These are phyloP conservation scores for Lithohypha guttulata DNA, from an alignment of 2,329 filamentous ascomycete genomes.

Conservation along the genomic window DNA sequence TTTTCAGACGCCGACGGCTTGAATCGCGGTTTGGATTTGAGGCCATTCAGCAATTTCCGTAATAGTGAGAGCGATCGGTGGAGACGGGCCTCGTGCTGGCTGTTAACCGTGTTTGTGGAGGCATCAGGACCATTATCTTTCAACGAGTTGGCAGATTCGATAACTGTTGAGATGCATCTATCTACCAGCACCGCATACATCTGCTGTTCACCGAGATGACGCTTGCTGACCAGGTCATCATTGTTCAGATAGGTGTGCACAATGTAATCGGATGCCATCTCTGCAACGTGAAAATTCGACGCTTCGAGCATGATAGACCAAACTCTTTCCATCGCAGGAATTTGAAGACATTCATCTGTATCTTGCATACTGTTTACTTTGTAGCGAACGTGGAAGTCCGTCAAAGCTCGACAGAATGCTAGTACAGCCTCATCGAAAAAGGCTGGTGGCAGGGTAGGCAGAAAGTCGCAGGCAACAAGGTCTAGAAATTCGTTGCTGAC, in stretches of 20 bases:
- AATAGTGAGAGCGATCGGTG: slow-evolving; percentile 59
- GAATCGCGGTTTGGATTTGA: slow-evolving; percentile 45
- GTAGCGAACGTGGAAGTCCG: slow-evolving; percentile 13
- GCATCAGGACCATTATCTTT: slow-evolving; percentile 27
- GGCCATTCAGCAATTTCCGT: slow-evolving; percentile 51
- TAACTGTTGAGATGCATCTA: slow-evolving; percentile 61
- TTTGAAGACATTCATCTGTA: slow-evolving; percentile 31
- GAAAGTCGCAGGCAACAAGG: slow-evolving; percentile 14
- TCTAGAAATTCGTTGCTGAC: slow-evolving; percentile 14
- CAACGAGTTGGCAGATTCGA: slow-evolving; percentile 49
- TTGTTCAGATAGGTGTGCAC: slow-evolving; percentile 62
- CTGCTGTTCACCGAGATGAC: slow-evolving; percentile 32
- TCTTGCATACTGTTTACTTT: slow-evolving; percentile 17
- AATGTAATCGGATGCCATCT: slow-evolving; percentile 56
- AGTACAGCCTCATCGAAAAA: slow-evolving; percentile 15
- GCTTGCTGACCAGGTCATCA: not conserved
- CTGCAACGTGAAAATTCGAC: slow-evolving; percentile 54
- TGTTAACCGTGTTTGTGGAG: not conserved
- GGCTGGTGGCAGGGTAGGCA: slow-evolving; percentile 12
- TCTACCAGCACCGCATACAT: slow-evolving; percentile 61
- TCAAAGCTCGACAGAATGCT: slow-evolving; percentile 16
- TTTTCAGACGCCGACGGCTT: slow-evolving; percentile 36
- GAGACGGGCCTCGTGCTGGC: slow-evolving; percentile 47
- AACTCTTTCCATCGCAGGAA: slow-evolving; percentile 55
- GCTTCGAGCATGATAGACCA: slow-evolving; percentile 72